These are phyloP conservation scores for Camelina sativa DNA, from an alignment of 345 rosid species.

Conservation along the genomic window DNA sequence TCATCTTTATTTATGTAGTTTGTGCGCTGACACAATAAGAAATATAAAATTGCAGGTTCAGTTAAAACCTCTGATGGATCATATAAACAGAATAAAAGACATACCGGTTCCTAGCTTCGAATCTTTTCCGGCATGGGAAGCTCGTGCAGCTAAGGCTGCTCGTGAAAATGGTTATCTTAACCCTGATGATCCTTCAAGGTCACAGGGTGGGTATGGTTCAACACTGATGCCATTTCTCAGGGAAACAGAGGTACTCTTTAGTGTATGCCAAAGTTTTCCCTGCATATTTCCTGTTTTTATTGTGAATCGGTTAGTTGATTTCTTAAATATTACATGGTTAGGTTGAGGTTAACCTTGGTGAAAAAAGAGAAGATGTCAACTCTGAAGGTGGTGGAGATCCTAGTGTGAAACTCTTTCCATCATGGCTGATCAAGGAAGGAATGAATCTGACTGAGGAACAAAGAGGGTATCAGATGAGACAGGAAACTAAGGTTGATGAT, in stretches of 20 bases:
- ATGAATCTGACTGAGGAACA: slow-evolving; percentile 89
- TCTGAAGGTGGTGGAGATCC: slow-evolving; percentile 52
- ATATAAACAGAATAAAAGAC: slow-evolving; percentile 80
- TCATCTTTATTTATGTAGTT: too few species aligned
- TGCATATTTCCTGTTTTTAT: not conserved
- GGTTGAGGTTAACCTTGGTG: slow-evolving; percentile 92
- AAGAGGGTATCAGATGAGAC: slow-evolving; percentile 70
- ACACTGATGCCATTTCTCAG: slow-evolving; percentile 89
- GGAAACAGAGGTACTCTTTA: slow-evolving; percentile 69
- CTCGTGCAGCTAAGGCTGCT: slow-evolving; percentile 70
- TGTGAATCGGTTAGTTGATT: slow-evolving; percentile 12
- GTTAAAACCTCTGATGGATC: slow-evolving; percentile 70
- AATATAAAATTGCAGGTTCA: slow-evolving; percentile 60
- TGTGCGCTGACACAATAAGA: slow-evolving; percentile 16
- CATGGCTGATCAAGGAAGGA: slow-evolving; percentile 93
- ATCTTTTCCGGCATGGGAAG: slow-evolving; percentile 79
- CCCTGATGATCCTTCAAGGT: slow-evolving; percentile 72
- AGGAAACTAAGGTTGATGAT: slow-evolving; percentile 39
- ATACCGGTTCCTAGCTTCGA: slow-evolving; percentile 73
- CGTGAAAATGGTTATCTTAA: slow-evolving; percentile 65
- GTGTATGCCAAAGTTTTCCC: not conserved
- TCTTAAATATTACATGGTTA: slow-evolving; percentile 44
- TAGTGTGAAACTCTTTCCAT: slow-evolving; percentile 69
- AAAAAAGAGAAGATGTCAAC: slow-evolving; percentile 71
- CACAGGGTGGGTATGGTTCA: slow-evolving; percentile 75